phyloP scores from a whole-genome alignment of 179 eudicot species.

The Drosera spatulata region DNA sequence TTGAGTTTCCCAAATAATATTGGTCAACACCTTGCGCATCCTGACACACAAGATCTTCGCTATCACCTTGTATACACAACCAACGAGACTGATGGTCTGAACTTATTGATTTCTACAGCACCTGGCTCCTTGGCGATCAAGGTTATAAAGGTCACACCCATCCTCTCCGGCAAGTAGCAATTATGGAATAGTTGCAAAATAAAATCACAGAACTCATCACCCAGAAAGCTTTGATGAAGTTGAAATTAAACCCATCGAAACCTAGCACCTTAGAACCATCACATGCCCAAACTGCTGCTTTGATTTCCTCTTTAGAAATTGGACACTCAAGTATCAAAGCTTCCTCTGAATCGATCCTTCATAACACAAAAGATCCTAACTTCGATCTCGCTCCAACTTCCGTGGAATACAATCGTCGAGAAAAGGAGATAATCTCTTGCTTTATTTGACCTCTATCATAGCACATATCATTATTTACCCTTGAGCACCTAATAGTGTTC shows the following conservation, averaged over 20 bases:
- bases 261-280: not conserved
- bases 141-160: not conserved
- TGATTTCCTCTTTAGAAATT: not conserved
- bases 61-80: not conserved
- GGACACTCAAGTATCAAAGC: not conserved
- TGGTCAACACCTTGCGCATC: not conserved
- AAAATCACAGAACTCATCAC: not conserved
- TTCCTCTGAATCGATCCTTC: not conserved
- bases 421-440: too few species aligned
- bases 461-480: too few species aligned
- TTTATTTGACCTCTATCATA: too few species aligned
- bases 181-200: too few species aligned
- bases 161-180: not conserved
- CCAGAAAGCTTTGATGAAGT: not conserved
- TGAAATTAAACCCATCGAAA: not conserved
- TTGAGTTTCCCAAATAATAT: not conserved
- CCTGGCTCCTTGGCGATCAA: not conserved
- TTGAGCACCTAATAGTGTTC: too few species aligned
- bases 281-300: not conserved
- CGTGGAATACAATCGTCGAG: too few species aligned
- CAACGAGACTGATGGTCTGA: not conserved
- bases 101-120: not conserved
- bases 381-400: not conserved
- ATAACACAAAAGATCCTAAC: not conserved
- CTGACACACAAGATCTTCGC: not conserved